These are phyloP conservation scores for Alternaria ethzedia DNA, from an alignment of 2,329 filamentous ascomycete species.

Conservation along the genomic window DNA sequence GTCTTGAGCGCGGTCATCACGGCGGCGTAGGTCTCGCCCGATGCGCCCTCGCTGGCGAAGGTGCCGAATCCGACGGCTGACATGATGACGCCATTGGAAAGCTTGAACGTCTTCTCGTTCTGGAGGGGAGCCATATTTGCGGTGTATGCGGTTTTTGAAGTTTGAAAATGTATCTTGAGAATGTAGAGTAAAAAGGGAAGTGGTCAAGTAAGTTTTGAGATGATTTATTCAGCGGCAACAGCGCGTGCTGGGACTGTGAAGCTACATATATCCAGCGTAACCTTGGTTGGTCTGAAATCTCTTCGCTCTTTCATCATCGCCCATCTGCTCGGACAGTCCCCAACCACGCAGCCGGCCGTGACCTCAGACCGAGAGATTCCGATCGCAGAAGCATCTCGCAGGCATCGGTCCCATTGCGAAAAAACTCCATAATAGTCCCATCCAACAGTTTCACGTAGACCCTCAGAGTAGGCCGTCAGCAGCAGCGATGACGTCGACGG, in stretches of 20 bases:
- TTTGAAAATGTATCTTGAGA: not conserved
- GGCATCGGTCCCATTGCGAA: slow-evolving; percentile 14
- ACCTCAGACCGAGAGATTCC: slow-evolving; percentile 13
- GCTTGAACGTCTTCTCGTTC: slow-evolving; percentile 56
- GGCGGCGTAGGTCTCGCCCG: slow-evolving; percentile 60
- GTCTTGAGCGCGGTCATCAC: slow-evolving; percentile 64
- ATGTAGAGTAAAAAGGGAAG: not conserved
- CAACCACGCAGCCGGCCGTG: slow-evolving; percentile 14
- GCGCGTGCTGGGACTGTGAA: slow-evolving; percentile 1
- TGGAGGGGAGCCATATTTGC: slow-evolving; percentile 36
- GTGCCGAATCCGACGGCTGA: slow-evolving; percentile 76
- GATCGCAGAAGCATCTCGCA: slow-evolving; percentile 31
- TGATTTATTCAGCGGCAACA: not conserved
- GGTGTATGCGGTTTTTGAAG: not conserved
- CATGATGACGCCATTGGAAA: slow-evolving; percentile 67
- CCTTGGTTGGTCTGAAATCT: slow-evolving; percentile 7
- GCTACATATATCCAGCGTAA: slow-evolving; percentile 9
- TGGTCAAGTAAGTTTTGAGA: not conserved
- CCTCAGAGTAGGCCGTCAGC: slow-evolving; percentile 15
- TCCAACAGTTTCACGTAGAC: slow-evolving; percentile 41
- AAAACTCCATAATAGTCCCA: slow-evolving; percentile 30
- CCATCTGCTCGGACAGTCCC: slow-evolving; percentile 8
- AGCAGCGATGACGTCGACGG: slow-evolving; percentile 36
- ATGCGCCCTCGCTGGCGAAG: slow-evolving; percentile 72
- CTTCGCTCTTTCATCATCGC: slow-evolving; percentile 20